Evolutionary conservation across 192 early-diverging fungal genomes (phyloP), one percentile per base, ranked within the genome.

Genomic region (Fimicolochytrium jonesii): DNA sequence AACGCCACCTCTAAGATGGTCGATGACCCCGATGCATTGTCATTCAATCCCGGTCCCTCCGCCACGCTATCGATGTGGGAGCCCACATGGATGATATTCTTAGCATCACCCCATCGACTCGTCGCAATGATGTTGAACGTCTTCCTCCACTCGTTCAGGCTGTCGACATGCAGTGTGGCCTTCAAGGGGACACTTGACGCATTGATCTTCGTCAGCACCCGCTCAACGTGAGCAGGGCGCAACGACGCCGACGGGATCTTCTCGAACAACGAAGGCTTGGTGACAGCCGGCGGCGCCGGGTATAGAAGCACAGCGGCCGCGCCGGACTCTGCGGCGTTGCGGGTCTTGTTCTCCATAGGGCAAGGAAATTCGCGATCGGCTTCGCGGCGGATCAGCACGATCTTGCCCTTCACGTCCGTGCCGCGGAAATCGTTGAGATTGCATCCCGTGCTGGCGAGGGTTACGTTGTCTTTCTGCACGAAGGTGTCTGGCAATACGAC

Each of bases 31-130:
- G 77, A 79, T 11, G 69, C 73, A 41, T 79, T 76, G 55, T 79
- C 77, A 48, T 79, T 79, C 26, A 79, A 66, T 32, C 77, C 77
- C 15, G 77, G 70, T 26, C 77, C 77, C 1, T 52, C 68, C 20
- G 72, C 67, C 13, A 78, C 76, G 30, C 56, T 59, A 55, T 79
- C 77, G 30, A 76, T 35, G 48, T 79, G 77, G 3, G 70, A 57
- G 3, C 73, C 73, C 49, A 70, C 56, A 17, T 74, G 25, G 31
- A 76, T 50, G 44, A 78, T 47, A 20, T 67, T 68, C 30, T 69
- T 41, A 10, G 17, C 29, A 42, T 64, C 53, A 9, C 77, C 77
- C 17, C 30, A 22, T 23, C 39, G 49, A 20, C 71, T 69, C 5
- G 56, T 59, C 20, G 77, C 76, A 10, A 71, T 15, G 31, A 77